Evolutionary conservation across 1,284 basidiomycete genomes (phyloP).

Genomic region (Cystobasidium sp.): DNA sequence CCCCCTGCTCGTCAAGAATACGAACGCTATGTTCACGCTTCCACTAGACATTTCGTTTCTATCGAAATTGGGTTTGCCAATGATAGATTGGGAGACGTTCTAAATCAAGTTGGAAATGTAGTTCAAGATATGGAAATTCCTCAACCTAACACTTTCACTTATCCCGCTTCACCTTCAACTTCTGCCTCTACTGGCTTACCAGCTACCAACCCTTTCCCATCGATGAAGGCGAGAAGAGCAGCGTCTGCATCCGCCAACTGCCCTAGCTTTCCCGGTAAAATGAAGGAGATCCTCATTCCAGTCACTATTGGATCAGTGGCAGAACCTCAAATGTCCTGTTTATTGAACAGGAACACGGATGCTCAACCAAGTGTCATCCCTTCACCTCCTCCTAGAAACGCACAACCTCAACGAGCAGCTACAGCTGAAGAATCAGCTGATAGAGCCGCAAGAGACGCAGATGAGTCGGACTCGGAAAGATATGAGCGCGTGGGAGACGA

Average conservation of each 20-base stretch:
- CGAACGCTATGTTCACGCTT: constrained; percentile 54
- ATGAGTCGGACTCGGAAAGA: constrained; percentile 58
- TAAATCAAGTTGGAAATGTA: constrained; percentile 44
- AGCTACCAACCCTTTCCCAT: constrained; percentile 48
- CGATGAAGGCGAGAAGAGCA: constrained; percentile 35
- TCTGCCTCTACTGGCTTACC: constrained; percentile 52
- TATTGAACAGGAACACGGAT: constrained; percentile 26
- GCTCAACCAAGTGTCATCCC: constrained; percentile 29
- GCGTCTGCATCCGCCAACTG: constrained; percentile 11
- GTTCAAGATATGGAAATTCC: constrained; percentile 50
- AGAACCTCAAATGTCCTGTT: constrained; percentile 55
- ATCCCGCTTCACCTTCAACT: constrained; percentile 48
- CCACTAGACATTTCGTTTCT: constrained; percentile 57
- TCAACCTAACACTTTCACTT: constrained; percentile 49
- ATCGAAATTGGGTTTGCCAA: constrained; percentile 55
- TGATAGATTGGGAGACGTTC: constrained; percentile 45
- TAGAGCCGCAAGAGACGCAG: constrained; percentile 32
- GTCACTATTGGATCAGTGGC: constrained; percentile 60
- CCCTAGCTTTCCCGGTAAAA: constrained; percentile 53
- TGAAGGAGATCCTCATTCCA: constrained; percentile 57
- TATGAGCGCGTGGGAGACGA: constrained; percentile 82
- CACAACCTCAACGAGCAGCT: constrained; percentile 23
- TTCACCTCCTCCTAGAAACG: constrained; percentile 2
- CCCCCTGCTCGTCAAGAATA: constrained; percentile 50
- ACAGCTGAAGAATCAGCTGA: constrained; percentile 59